Percentiles rank a stretch among this genome's conserved stretches.
Evolutionary conservation across 2,329 filamentous ascomycete species (phyloP).

Genomic region (Beauveria scarabaeidicola): DNA sequence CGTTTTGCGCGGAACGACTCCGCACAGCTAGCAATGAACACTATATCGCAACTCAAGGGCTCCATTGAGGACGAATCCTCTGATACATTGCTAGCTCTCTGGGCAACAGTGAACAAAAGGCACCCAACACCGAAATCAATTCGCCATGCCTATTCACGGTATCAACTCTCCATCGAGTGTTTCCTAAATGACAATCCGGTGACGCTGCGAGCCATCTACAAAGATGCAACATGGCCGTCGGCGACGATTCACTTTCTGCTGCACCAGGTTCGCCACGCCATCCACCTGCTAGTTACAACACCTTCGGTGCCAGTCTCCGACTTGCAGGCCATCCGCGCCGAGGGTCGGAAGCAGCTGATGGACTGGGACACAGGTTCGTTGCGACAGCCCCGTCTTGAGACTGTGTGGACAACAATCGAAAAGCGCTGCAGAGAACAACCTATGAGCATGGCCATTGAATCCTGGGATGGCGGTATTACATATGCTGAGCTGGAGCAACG

Average conservation of each 20-base stretch:
- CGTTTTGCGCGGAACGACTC: not conserved
- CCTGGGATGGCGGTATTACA: conserved; percentile 20
- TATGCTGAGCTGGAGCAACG: conserved; percentile 17
- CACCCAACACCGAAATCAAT: not conserved
- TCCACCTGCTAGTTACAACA: not conserved
- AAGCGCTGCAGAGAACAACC: not conserved
- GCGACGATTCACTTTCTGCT: not conserved
- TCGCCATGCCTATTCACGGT: not conserved
- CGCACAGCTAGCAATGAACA: not conserved
- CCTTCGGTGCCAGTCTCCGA: not conserved
- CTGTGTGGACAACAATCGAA: not conserved
- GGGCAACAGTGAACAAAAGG: not conserved
- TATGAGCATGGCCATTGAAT: conserved; percentile 12
- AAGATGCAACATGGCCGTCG: not conserved
- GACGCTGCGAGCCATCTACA: not conserved
- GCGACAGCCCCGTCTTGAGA: not conserved
- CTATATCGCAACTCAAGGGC: not conserved
- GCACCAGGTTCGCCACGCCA: not conserved
- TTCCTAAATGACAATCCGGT: not conserved
- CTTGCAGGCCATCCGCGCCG: not conserved
- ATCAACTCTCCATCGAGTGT: not conserved
- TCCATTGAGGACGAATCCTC: not conserved
- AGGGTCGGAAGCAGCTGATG: not conserved
- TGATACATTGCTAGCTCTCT: not conserved
- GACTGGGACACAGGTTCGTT: not conserved